These are phyloP conservation scores for Schizochytrium sp. DNA, from an alignment of 108 stramenopile genomes.

Conservation along the genomic window DNA sequence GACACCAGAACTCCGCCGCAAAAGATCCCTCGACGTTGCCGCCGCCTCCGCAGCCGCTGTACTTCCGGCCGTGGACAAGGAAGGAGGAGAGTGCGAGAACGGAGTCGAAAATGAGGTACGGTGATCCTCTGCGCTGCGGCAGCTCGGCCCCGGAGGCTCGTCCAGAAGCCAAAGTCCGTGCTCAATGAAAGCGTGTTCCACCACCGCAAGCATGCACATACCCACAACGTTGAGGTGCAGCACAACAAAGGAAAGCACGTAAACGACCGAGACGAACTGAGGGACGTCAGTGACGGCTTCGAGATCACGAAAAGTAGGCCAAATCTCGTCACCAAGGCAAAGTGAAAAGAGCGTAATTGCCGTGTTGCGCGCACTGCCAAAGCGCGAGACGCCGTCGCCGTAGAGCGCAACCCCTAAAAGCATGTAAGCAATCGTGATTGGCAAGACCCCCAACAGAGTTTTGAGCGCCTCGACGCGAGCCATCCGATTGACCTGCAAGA, in stretches of 20 bases:
- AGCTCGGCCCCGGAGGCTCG: no score
- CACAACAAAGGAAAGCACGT: not conserved
- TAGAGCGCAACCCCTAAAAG: not conserved
- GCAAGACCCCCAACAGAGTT: not conserved
- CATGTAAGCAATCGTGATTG: not conserved
- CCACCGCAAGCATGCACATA: not conserved
- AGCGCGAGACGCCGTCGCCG: not conserved
- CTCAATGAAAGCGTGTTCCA: not conserved
- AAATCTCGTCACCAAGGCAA: not conserved
- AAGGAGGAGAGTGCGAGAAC: no score
- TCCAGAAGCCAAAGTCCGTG: slow-evolving; percentile 5
- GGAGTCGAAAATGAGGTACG: no score
- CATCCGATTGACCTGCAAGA: not conserved
- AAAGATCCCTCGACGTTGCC: not conserved
- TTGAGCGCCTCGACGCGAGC: not conserved
- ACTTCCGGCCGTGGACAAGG: no score
- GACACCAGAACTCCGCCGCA: not conserved
- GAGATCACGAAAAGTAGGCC: not conserved
- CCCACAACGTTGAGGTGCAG: not conserved
- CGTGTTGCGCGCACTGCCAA: not conserved
- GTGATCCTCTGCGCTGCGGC: no score
- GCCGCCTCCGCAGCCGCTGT: no score
- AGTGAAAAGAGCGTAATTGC: not conserved
- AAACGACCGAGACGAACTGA: not conserved
- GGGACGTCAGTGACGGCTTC: not conserved